These are phyloP conservation scores for Penicillium sp. DNA, from an alignment of 2,329 filamentous ascomycete genomes.

Conservation along the genomic window DNA sequence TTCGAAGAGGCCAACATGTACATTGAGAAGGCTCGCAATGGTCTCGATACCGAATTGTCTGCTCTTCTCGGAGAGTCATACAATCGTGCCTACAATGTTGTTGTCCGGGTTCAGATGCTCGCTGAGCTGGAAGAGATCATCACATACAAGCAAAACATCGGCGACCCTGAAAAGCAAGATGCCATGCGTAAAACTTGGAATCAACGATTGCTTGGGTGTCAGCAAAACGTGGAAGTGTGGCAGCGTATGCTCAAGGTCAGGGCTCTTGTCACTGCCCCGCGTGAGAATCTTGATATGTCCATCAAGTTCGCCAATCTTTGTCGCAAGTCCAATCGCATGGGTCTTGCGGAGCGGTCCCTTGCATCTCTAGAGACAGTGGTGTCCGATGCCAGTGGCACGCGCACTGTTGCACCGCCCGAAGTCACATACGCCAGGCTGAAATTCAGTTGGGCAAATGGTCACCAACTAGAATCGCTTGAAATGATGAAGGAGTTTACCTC, in stretches of 20 bases:
- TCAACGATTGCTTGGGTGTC: conserved; percentile 87
- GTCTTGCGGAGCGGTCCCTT: conserved; percentile 90
- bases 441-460: conserved; percentile 86
- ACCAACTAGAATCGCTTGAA: conserved; percentile 61
- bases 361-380: conserved; percentile 81
- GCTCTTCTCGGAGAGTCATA: conserved; percentile 98
- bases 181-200: conserved; percentile 96
- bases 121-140: conserved; percentile 98
- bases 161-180: conserved; percentile 79
- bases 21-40: conserved; percentile 88
- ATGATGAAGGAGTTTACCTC: conserved; percentile 62
- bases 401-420: conserved; percentile 58
- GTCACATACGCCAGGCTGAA: conserved; percentile 97
- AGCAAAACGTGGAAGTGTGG: conserved; percentile 97
- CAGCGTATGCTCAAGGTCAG: conserved; percentile 95
- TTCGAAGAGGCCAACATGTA: conserved; percentile 87
- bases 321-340: conserved; percentile 91
- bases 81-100: conserved; percentile 94
- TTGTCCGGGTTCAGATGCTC: conserved; percentile 97
- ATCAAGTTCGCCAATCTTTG: conserved; percentile 99
- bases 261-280: conserved; percentile 83
- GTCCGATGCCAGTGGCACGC: conserved; percentile 42
- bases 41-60: conserved; percentile 90
- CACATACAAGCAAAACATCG: conserved; percentile 84
- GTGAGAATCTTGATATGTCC: conserved; percentile 98